Evolutionary conservation across 2,329 filamentous ascomycete species (phyloP).

Genomic region (Aaosphaeria pasadenensis): DNA sequence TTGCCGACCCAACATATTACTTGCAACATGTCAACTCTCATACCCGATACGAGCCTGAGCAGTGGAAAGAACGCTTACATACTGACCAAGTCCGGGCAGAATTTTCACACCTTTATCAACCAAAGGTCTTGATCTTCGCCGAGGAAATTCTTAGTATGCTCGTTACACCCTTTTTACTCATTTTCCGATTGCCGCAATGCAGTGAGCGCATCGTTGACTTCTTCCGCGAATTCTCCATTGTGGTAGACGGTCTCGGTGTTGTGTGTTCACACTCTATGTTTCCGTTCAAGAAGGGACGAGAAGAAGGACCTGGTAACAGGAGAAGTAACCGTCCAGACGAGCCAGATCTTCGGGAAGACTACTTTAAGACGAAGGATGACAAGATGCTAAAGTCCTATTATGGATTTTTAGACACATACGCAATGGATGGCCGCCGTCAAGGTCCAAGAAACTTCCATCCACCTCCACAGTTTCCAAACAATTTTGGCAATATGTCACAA

Average conservation of each 20-base stretch:
- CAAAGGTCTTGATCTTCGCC: conserved; percentile 86
- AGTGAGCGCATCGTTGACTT: conserved; percentile 95
- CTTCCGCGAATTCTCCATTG: conserved; percentile 95
- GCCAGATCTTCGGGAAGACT: conserved; percentile 70
- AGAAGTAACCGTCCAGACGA: conserved; percentile 48
- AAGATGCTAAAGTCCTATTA: conserved; percentile 99
- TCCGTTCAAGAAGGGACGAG: conserved; percentile 83
- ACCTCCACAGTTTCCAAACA: conserved; percentile 70
- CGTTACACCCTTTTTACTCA: conserved; percentile 84
- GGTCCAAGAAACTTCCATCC: conserved; percentile 64
- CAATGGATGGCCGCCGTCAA: conserved; percentile 32
- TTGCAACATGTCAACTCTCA: conserved; percentile 86
- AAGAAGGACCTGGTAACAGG: conserved; percentile 45
- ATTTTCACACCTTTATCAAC: conserved; percentile 86
- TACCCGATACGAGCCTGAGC: conserved; percentile 84
- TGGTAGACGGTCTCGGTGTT: conserved; percentile 93
- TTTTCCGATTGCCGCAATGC: conserved; percentile 80
- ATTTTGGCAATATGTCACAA: conserved; percentile 46
- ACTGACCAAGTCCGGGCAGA: conserved; percentile 90
- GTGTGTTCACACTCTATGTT: conserved; percentile 98
- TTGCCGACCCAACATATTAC: conserved; percentile 90
- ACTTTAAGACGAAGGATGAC: conserved; percentile 91
- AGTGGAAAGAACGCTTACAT: conserved; percentile 88
- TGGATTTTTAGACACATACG: conserved; percentile 90
- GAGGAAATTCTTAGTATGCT: conserved; percentile 92